Conservation (phyloP, 129 eudicot genomes). For the Apium graveolens region DNA sequence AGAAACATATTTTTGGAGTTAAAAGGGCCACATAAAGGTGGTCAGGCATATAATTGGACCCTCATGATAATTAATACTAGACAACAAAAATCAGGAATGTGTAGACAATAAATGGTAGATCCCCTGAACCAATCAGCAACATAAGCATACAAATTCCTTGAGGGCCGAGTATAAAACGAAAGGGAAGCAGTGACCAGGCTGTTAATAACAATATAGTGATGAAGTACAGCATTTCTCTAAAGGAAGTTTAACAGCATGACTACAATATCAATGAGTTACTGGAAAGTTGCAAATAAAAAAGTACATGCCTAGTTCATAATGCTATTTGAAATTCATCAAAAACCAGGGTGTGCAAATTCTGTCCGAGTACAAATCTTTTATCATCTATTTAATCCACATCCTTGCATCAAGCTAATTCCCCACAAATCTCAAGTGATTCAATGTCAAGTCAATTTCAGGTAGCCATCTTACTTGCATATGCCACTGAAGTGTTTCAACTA, state of each 20-base stretch:
- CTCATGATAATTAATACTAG: neutral
- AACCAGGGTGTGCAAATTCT: neutral
- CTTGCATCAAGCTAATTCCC: neutral
- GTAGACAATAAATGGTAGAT: neutral
- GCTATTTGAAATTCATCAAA: neutral
- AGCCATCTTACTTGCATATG: neutral
- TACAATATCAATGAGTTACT: neutral
- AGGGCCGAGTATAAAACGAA: neutral
- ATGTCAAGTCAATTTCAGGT: neutral
- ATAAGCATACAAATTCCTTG: neutral
- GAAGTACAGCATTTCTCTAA: neutral
- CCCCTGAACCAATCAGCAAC: neutral
- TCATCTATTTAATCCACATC: neutral
- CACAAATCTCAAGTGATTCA: neutral
- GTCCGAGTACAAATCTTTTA: neutral
- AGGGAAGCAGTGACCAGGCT: neutral
- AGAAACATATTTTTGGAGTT: conserved; percentile 6
- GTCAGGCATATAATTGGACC: neutral
- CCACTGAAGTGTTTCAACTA: neutral
- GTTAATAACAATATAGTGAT: neutral
- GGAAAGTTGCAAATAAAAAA: too few relatives aligned
- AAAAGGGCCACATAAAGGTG: neutral
- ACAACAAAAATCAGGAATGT: neutral
- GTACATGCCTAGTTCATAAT: neutral
- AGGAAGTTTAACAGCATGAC: neutral